Conservation (phyloP, 352 stramenopile species). For the Pythium dissotocum region DNA sequence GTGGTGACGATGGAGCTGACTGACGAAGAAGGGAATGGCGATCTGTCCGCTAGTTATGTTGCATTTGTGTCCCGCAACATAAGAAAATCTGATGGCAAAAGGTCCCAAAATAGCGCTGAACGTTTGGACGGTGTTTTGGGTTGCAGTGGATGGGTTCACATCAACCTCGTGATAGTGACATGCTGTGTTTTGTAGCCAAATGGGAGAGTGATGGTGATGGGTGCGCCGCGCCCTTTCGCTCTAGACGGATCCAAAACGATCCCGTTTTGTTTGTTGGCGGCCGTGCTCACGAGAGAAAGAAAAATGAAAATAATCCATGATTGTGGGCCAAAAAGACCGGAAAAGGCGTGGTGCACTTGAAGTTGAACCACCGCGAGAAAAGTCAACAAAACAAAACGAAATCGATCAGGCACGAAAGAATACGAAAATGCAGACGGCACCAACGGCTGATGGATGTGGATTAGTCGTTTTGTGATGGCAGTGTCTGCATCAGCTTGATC, state of each 20-base stretch:
- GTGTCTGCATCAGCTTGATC: not conserved
- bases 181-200: not conserved
- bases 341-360: constrained; percentile 1
- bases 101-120: constrained; percentile 24
- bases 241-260: not conserved
- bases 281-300: not conserved
- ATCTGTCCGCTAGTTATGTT: constrained; percentile 16
- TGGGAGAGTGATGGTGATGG: not conserved
- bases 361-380: not conserved
- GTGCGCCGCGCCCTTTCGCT: constrained; percentile 1
- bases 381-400: not conserved
- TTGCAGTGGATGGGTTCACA: constrained; percentile 14
- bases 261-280: constrained; percentile 3
- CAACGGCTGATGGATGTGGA: not conserved
- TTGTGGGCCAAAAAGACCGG: not conserved
- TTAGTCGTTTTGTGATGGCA: not conserved
- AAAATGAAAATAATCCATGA: not conserved
- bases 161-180: not conserved
- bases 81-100: not conserved
- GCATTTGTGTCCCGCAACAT: constrained; percentile 15
- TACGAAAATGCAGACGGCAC: not conserved
- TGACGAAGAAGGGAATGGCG: constrained; percentile 3
- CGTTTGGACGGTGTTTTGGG: constrained; percentile 19
- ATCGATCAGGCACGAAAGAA: not conserved
- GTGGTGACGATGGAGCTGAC: not conserved